phyloP scores from a whole-genome alignment of 331 rosid species.

The Arachis monticola region DNA sequence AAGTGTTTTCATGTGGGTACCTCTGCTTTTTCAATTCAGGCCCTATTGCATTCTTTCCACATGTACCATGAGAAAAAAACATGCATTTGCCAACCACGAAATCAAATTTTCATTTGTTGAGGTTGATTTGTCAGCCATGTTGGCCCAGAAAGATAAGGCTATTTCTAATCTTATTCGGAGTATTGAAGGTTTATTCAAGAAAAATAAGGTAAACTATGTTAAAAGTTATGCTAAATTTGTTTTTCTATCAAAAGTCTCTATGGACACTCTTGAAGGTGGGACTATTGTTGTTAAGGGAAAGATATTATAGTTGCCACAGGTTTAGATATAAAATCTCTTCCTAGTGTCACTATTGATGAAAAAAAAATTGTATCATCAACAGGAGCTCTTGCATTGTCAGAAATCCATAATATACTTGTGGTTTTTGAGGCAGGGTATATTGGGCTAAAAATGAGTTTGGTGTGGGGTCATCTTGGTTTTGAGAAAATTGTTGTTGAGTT shows the following conservation, averaged over 20 bases:
- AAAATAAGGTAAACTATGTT: slow-evolving; percentile 91
- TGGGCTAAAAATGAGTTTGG: slow-evolving; percentile 98
- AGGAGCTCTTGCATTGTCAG: slow-evolving; percentile 85
- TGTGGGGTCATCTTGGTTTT: slow-evolving; percentile 92
- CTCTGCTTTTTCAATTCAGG: slow-evolving; percentile 45
- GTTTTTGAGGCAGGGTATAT: slow-evolving; percentile 99
- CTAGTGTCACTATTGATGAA: slow-evolving; percentile 88
- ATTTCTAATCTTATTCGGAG: slow-evolving; percentile 81
- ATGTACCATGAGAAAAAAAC: slow-evolving; percentile 93
- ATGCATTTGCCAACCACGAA: slow-evolving; percentile 80
- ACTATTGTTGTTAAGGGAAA: slow-evolving; percentile 82
- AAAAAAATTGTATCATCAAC: slow-evolving; percentile 94
- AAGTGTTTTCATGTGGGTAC: no score
- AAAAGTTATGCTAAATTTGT: slow-evolving; percentile 86
- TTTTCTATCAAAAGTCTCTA: slow-evolving; percentile 91
- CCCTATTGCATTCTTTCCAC: slow-evolving; percentile 95
- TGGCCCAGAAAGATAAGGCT: slow-evolving; percentile 94
- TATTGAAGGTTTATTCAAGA: slow-evolving; percentile 95
- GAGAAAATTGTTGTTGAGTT: slow-evolving; percentile 93
- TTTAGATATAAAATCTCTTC: slow-evolving; percentile 92
- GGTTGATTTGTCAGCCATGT: slow-evolving; percentile 91
- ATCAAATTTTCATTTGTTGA: slow-evolving; percentile 79
- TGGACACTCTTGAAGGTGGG: slow-evolving; percentile 74
- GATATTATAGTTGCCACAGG: slow-evolving; percentile 91
- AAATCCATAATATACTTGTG: slow-evolving; percentile 88